phyloP scores from a whole-genome alignment of 225 moss, liverwort and hornwort species.

The Physcomitrium patens region DNA sequence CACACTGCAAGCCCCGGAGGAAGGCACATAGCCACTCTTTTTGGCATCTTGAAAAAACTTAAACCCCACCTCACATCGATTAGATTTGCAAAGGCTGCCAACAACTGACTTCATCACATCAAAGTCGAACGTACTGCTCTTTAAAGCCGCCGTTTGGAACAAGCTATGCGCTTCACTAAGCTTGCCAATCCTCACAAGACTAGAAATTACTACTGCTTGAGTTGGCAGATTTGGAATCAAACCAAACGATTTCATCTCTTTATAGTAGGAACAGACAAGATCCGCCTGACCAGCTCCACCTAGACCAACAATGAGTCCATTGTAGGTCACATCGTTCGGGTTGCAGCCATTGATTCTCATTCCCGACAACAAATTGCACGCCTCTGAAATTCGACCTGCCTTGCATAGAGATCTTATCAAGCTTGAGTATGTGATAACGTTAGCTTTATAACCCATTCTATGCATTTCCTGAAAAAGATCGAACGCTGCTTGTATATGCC shows the following conservation, averaged over 20 bases:
- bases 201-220: conserved; percentile 39
- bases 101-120: conserved; percentile 57
- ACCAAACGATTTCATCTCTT: conserved; percentile 46
- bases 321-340: conserved; percentile 53
- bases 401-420: conserved; percentile 51
- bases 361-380: conserved; percentile 49
- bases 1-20: conserved; percentile 56
- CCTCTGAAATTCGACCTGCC: conserved; percentile 50
- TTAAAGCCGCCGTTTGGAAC: conserved; percentile 38
- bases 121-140: conserved; percentile 40
- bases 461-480: conserved; percentile 75
- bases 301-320: conserved; percentile 47
- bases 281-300: conserved; percentile 34
- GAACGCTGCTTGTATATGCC: conserved; percentile 64
- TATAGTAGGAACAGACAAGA: conserved; percentile 38
- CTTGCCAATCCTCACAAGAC: conserved; percentile 38
- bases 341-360: conserved; percentile 53
- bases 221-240: conserved; percentile 47
- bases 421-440: conserved; percentile 61
- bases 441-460: conserved; percentile 60
- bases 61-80: conserved; percentile 52
- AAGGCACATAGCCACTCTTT: conserved; percentile 37
- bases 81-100: conserved; percentile 53
- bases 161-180: conserved; percentile 36
- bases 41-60: conserved; percentile 51